Evolutionary conservation across 1,139 yeast genomes (phyloP).

Genomic region (Yamadazyma taylorii): DNA sequence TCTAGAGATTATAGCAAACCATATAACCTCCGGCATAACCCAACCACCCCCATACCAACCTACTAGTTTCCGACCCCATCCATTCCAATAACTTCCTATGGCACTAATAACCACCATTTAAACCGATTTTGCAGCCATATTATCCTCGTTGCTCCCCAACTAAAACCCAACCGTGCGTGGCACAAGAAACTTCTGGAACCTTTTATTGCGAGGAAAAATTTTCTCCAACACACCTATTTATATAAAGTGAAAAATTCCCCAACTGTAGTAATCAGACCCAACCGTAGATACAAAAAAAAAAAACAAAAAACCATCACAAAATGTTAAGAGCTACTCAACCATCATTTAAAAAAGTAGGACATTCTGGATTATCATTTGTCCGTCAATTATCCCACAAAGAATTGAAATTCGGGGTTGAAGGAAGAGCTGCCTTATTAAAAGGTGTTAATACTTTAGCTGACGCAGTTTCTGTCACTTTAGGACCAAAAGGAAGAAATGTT

Average conservation of each 20-base stretch:
- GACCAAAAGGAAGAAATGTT: conserved; percentile 98
- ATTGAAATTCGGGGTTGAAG: conserved; percentile 97
- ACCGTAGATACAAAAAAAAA: too few relatives aligned
- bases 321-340: conserved; percentile 64
- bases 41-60: too few relatives aligned
- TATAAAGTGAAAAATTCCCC: conserved; percentile 6
- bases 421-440: conserved; percentile 91
- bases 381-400: conserved; percentile 86
- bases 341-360: conserved; percentile 39
- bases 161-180: conserved; percentile 8
- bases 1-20: too few relatives aligned
- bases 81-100: not conserved
- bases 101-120: not conserved
- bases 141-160: too few relatives aligned
- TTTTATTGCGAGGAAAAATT: conserved; percentile 12
- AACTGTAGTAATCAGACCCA: conserved; percentile 2
- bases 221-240: conserved; percentile 8
- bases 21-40: too few relatives aligned
- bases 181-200: conserved; percentile 19
- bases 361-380: conserved; percentile 32
- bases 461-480: conserved; percentile 95
- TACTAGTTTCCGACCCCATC: too few relatives aligned
- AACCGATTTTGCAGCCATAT: not conserved
- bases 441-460: conserved; percentile 97
- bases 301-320: conserved; percentile 4